A percentile compares a stretch with the other conserved stretches of the same genome.
These are phyloP conservation scores for Quercus glauca DNA, from an alignment of 306 rosid species.

Conservation along the genomic window DNA sequence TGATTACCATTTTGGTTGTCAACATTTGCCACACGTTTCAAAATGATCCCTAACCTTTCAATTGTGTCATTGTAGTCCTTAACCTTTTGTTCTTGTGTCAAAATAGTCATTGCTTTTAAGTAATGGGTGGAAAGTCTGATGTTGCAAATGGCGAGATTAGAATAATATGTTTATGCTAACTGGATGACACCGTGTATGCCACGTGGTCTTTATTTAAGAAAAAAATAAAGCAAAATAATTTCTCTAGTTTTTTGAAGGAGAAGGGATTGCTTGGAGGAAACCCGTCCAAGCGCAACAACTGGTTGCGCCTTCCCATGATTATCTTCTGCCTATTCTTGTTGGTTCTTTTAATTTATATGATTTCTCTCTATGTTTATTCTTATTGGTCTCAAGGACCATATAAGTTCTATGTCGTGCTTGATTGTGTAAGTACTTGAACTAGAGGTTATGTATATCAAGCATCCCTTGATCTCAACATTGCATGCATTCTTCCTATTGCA, in stretches of 20 bases:
- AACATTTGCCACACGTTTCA: too few relatives aligned
- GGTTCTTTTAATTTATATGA: conserved; percentile 47
- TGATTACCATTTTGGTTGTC: too few relatives aligned
- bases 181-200: too few relatives aligned
- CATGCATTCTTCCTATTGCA: conserved; percentile 56
- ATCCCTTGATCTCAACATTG: conserved; percentile 35
- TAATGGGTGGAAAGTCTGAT: too few relatives aligned
- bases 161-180: too few relatives aligned
- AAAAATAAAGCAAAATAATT: conserved; percentile 9
- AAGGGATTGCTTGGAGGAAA: conserved; percentile 41
- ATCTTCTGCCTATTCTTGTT: conserved; percentile 43
- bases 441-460: conserved; percentile 70
- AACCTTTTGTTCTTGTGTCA: too few relatives aligned
- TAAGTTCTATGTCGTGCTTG: conserved; percentile 78
- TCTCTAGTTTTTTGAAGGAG: conserved; percentile 58
- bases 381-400: conserved; percentile 64
- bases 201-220: too few relatives aligned
- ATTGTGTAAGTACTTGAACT: conserved; percentile 89
- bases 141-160: too few relatives aligned
- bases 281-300: conserved; percentile 44
- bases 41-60: too few relatives aligned
- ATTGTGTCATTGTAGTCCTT: too few relatives aligned
- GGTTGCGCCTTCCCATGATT: conserved; percentile 42
- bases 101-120: too few relatives aligned
- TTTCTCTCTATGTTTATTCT: conserved; percentile 45